Base-by-base conservation (phyloP, 2,329 filamentous ascomycete genomes). In the Dactylellina sp. region DNA sequence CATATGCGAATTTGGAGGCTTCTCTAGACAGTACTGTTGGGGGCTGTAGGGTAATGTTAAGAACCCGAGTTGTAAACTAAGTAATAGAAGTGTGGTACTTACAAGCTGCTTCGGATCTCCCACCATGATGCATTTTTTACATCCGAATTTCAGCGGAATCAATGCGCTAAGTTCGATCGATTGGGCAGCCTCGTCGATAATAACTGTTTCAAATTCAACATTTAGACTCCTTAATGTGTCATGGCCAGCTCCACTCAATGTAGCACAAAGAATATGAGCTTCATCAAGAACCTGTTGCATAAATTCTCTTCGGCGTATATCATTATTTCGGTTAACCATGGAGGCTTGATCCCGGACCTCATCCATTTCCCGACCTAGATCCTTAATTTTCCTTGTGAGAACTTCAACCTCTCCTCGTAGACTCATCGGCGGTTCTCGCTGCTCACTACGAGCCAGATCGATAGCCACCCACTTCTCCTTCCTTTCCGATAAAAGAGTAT, bases 121-220 rank as follows among this genome's bases (percentile, higher is more conserved):
- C 28, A 99, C 95, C 32, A 99, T 87, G 77, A 99, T 92, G 82
- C 95, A 98, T 82, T 97, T 98, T 71, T 91, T 91, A 81, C 93
- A 97, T 64, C 95, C 94, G 79, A 99, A 99, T 81, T 99, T 99
- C 65, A 99, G 86, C 1, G 95, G 95, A 77, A 99, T 99, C 50
- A 99, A 85, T 11, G 95, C 95, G 79, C 93, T 97, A 79, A 99
- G 86, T 83, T 99, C 95, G 75, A 99, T 96, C 81, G 94, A 99
- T 84, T 99, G 95, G 14, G 95, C 95, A 2, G 95, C 95, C 83
- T 99, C 95, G 79, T 99, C 95, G 76, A 99, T 97, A 77, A 99
- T 91, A 76, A 99, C 95, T 0, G 95, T 98, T 82, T 99, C 95
- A 77, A 99, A 99, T 81, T 99, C 95, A 57, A 99, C 92, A 78